These are phyloP conservation scores for Salix dunnii DNA, from an alignment of 345 rosid species.

Conservation along the genomic window DNA sequence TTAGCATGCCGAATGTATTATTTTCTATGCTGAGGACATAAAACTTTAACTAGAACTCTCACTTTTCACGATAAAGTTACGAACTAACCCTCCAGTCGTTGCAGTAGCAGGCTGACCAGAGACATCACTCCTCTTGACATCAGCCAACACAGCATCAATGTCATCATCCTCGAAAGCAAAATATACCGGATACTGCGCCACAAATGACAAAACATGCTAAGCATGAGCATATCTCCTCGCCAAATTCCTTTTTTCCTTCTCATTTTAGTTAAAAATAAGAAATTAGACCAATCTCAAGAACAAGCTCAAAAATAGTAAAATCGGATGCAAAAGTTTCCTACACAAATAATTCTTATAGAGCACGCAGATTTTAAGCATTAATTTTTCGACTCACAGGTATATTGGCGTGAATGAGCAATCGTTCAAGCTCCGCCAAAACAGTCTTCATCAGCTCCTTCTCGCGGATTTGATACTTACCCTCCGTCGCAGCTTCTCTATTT, in stretches of 20 bases:
- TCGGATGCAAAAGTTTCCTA: too few species aligned
- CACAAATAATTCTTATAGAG: too few species aligned
- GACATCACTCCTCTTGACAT: slow-evolving; percentile 76
- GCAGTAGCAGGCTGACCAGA: slow-evolving; percentile 95
- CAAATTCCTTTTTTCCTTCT: too few species aligned
- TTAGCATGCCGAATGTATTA: not conserved
- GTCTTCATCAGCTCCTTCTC: slow-evolving; percentile 43
- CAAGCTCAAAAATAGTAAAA: too few species aligned
- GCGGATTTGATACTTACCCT: slow-evolving; percentile 14
- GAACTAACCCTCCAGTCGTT: slow-evolving; percentile 91
- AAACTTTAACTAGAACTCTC: not conserved
- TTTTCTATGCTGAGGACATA: not conserved
- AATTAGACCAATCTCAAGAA: not conserved
- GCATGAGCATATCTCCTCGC: too few species aligned
- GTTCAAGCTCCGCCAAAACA: slow-evolving; percentile 59
- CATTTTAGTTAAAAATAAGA: too few species aligned
- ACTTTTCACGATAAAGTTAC: slow-evolving; percentile 4
- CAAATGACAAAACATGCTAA: not conserved
- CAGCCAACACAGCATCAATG: slow-evolving; percentile 68
- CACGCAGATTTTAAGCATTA: not conserved
- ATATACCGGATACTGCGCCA: slow-evolving; percentile 82
- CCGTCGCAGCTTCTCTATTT: slow-evolving; percentile 24
- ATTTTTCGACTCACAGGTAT: slow-evolving; percentile 67
- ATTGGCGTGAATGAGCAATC: slow-evolving; percentile 61
- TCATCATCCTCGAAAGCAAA: slow-evolving; percentile 92